Conservation (phyloP, 345 rosid species). For the Jatropha curcas region DNA sequence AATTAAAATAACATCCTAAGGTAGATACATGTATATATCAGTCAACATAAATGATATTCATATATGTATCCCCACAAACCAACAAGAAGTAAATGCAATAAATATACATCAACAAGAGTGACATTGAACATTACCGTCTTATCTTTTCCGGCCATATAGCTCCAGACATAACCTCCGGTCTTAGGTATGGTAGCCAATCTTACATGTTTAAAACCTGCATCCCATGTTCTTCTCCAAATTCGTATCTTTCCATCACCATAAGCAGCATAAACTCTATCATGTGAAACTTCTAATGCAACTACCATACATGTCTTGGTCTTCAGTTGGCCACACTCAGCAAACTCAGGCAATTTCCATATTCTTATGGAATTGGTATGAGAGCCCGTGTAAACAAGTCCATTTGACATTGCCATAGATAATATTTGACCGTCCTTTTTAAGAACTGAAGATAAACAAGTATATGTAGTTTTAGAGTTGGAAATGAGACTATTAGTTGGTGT, state of each 20-base stretch:
- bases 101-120: background rate
- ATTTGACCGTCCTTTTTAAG: conserved; percentile 55
- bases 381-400: conserved; percentile 46
- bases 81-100: background rate
- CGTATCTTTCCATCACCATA: conserved; percentile 49
- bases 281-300: conserved; percentile 40
- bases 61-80: background rate
- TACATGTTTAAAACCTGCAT: conserved; percentile 41
- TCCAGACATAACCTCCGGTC: conserved; percentile 39
- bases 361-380: conserved; percentile 44
- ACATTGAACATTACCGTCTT: conserved; percentile 38
- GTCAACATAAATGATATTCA: background rate
- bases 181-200: conserved; percentile 44
- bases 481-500: conserved; percentile 7
- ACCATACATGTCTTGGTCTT: conserved; percentile 43
- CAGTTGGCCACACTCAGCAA: conserved; percentile 44
- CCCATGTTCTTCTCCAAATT: conserved; percentile 53
- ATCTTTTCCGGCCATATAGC: conserved; percentile 47
- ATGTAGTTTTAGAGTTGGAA: conserved; percentile 5
- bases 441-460: conserved; percentile 45
- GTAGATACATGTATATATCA: background rate
- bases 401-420: conserved; percentile 36
- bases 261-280: conserved; percentile 46
- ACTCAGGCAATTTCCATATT: conserved; percentile 53
- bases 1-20: too few relatives aligned